Base-by-base conservation (phyloP, 1,284 basidiomycete species). In the Serendipita sp. region DNA sequence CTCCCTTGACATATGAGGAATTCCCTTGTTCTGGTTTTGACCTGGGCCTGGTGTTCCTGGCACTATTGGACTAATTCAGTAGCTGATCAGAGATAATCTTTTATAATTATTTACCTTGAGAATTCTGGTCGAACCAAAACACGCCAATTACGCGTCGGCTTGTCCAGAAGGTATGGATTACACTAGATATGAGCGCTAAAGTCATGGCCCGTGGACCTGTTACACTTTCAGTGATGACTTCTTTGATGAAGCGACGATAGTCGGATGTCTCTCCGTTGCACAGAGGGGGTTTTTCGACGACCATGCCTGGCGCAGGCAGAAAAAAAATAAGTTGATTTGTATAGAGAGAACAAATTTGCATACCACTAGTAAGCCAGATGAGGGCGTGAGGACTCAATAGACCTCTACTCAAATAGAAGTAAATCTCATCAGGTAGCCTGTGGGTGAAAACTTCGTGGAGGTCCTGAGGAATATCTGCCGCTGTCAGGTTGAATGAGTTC, bases 391-490 rank as follows among this genome's bases (percentile, higher is more conserved):
- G 88, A 10, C 86, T 85, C 64, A 98, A 75, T 30, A 99, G 81
- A 4, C 95, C 95, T 15, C 93, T 84, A 55, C 93, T 97, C 64
- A 99, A 81, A 72, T 97, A 95, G 74, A 88, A 95, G 77, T 95
- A 98, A 64, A 98, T 81, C 72, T 99, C 94, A 74, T 99, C 95
- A 0, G 96, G 95, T 15, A 99, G 79, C 42, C 93, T 87, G 72
- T 91, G 81, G 2, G 93, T 96, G 76, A 98, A 99, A 67, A 99
- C 88, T 61, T 97, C 93, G 71, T 96, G 90, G 43, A 99, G 77
- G 74, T 99, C 95, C 49, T 77, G 74, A 0, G 95, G 95, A 42
- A 99, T 85, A 68, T 98, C 95, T 29, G 86, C 84, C 0, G 87
- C 82, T 0, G 89, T 91, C 58, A 86, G 68, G 50, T 72, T 73